These are phyloP conservation scores for Polyporus tsugae DNA, from an alignment of 1,284 basidiomycete genomes.

Conservation along the genomic window DNA sequence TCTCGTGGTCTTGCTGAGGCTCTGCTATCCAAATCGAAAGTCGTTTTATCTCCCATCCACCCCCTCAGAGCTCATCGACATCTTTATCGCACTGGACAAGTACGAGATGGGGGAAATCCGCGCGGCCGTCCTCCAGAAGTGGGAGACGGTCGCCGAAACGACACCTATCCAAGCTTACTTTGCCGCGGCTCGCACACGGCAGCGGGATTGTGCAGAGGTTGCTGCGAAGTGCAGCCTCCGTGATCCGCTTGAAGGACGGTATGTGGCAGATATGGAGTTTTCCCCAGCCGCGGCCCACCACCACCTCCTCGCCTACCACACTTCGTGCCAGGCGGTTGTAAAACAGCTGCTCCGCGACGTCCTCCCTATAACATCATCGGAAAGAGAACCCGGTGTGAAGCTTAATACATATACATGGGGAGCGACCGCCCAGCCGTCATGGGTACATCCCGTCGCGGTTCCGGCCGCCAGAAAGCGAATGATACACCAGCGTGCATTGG, in stretches of 20 bases:
- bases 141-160: neutral
- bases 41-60: neutral
- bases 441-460: no score
- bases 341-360: neutral
- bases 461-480: no score
- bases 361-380: neutral
- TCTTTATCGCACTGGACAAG: neutral
- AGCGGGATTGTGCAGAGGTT: neutral
- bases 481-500: no score
- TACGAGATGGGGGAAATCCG: neutral
- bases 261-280: conserved; percentile 7
- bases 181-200: neutral
- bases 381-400: no score
- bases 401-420: neutral
- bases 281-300: conserved; percentile 6
- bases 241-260: no score
- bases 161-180: neutral
- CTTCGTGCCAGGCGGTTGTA: neutral
- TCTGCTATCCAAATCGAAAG: neutral
- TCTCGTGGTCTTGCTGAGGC: neutral
- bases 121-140: neutral
- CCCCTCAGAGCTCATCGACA: neutral
- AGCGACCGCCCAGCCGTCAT: no score
- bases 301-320: conserved; percentile 12
- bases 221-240: neutral